Base-by-base conservation (phyloP, 2,329 filamentous ascomycete genomes). In the Fusarium caatingaense region DNA sequence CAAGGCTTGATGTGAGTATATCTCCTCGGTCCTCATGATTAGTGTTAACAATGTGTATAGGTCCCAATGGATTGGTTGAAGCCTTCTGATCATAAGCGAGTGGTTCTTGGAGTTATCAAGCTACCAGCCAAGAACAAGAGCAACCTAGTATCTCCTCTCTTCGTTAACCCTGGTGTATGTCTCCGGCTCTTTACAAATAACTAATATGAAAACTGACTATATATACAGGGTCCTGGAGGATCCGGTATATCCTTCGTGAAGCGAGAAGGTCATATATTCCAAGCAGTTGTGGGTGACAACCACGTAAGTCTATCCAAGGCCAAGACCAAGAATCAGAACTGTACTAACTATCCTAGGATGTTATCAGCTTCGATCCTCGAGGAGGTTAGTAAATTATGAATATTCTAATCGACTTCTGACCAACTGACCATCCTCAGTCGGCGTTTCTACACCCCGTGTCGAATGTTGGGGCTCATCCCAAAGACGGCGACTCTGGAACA, bases 291-390 rank as follows among this genome's bases (percentile, higher is more conserved):
- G 0, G 85, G 85, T 12, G 76, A 76, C 11, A 84, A 85, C 64
- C 79, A 85, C 73, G 83, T 83, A 54, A 74, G 79, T 74, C 11
- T 20, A 30, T 28, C 1, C 8, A n/a, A 21, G 45, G 21, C 6
- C n/a, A 16, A n/a, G 8, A 5, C 5, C n/a, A 13, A n/a, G 8
- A 5, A 21, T 8, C 2, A 18, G 7, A 2, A 16, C 11, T 16
- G 15, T 25, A 16, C 27, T 47, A 21, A 60, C 8, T 34, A 41
- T 48, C 13, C 6, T 12, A 82, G 77, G 85, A 87, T 49, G 78
- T 87, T 3, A 80, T 87, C 59, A 81, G 82, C 44, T 87, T 84
- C 55, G 85, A 87, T 53, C 84, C 85, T 3, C 80, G 85, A 23
- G 85, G 85, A 21, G 76, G 81, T 78, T 60, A 69, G 13, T 30